These are phyloP conservation scores for Barnettozyma californica DNA, from an alignment of 805 yeast genomes.

Conservation along the genomic window DNA sequence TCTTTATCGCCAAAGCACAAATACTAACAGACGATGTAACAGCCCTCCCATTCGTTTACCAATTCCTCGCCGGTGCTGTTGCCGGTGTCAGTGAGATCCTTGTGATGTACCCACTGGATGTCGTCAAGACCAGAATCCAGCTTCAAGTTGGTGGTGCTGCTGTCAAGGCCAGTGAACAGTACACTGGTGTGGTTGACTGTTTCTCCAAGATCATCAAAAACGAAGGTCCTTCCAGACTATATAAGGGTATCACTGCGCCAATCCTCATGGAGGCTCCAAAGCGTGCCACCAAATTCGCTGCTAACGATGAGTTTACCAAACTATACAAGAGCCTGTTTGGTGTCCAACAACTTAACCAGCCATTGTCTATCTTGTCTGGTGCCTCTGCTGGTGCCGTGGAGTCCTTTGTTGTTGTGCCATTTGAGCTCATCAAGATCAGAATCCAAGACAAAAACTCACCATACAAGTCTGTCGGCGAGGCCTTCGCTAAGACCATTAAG, in stretches of 20 bases:
- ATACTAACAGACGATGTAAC: constrained; percentile 8
- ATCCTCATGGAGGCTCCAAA: constrained; percentile 99
- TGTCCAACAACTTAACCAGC: constrained; percentile 64
- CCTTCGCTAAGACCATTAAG: constrained; percentile 63
- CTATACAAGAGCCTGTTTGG: constrained; percentile 71
- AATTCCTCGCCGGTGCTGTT: constrained; percentile 86
- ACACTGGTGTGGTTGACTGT: constrained; percentile 82
- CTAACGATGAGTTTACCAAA: constrained; percentile 94
- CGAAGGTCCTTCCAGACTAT: constrained; percentile 81
- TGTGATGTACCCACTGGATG: constrained; percentile 95
- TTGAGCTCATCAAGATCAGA: constrained; percentile 91
- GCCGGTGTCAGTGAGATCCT: constrained; percentile 97
- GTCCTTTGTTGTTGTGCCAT: constrained; percentile 95
- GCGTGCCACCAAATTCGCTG: constrained; percentile 97
- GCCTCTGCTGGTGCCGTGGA: constrained; percentile 98
- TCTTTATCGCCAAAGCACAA: not conserved
- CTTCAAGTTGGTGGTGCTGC: constrained; percentile 50
- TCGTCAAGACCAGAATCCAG: constrained; percentile 95
- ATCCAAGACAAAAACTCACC: constrained; percentile 83
- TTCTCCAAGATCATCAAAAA: constrained; percentile 73
- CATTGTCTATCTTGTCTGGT: constrained; percentile 85
- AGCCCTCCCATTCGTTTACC: constrained; percentile 87
- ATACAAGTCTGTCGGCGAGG: constrained; percentile 82
- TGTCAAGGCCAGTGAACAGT: constrained; percentile 41
- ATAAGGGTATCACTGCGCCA: constrained; percentile 94